Evolutionary conservation across 2,329 filamentous ascomycete genomes (phyloP).

Genomic region (Scedosporium aurantiacum): DNA sequence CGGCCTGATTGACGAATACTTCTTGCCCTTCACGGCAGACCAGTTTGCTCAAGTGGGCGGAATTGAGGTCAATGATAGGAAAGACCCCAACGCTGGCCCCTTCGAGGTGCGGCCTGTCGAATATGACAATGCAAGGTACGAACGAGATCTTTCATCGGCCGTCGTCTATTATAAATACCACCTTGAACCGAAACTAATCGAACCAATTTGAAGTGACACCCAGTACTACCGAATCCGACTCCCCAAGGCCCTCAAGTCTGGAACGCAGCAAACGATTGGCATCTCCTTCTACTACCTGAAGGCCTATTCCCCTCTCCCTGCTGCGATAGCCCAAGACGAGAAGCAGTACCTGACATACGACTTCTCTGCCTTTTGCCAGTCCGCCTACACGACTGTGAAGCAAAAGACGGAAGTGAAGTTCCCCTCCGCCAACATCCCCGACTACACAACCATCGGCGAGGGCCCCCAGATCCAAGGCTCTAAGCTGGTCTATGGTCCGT

Average conservation of each 20-base stretch:
- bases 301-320: slow-evolving; percentile 70
- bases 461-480: slow-evolving; percentile 72
- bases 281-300: slow-evolving; percentile 77
- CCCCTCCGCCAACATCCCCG: slow-evolving; percentile 63
- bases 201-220: slow-evolving; percentile 37
- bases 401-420: slow-evolving; percentile 98
- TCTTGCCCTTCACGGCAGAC: slow-evolving; percentile 69
- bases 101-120: slow-evolving; percentile 63
- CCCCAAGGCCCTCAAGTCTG: slow-evolving; percentile 62
- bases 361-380: slow-evolving; percentile 77
- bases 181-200: neutral
- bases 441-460: slow-evolving; percentile 68
- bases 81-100: slow-evolving; percentile 53
- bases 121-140: slow-evolving; percentile 47
- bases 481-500: slow-evolving; percentile 84
- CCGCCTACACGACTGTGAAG: slow-evolving; percentile 74
- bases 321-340: slow-evolving; percentile 74
- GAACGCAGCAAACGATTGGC: slow-evolving; percentile 71
- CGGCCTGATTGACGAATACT: slow-evolving; percentile 79
- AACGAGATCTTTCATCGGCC: slow-evolving; percentile 7
- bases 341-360: slow-evolving; percentile 78
- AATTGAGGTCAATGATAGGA: slow-evolving; percentile 87
- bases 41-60: slow-evolving; percentile 70
- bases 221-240: slow-evolving; percentile 82
- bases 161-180: neutral